Conservation (phyloP, 441 rosid species). For the Adansonia grandidieri region DNA sequence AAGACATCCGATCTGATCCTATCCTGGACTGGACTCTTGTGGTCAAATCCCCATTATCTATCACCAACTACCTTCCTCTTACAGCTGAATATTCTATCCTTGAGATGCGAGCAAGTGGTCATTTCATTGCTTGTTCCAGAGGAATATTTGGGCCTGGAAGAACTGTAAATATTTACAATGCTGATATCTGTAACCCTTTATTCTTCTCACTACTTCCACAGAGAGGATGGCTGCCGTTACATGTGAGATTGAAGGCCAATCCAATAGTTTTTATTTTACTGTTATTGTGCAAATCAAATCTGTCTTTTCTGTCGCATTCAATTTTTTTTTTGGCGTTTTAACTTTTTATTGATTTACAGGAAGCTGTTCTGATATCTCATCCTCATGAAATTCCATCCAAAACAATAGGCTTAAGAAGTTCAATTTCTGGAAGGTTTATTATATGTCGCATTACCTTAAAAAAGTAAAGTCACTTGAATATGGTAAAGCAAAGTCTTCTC, state of each 20-base stretch:
- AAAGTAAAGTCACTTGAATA: neutral
- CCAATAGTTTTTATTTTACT: slow-evolving; percentile 22
- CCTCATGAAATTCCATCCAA: slow-evolving; percentile 80
- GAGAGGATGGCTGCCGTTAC: slow-evolving; percentile 86
- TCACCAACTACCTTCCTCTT: slow-evolving; percentile 88
- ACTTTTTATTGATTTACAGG: slow-evolving; percentile 49
- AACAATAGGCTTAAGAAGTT: slow-evolving; percentile 81
- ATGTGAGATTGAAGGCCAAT: slow-evolving; percentile 52
- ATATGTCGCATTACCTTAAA: slow-evolving; percentile 27
- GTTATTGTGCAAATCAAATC: neutral
- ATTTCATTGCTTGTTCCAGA: slow-evolving; percentile 64
- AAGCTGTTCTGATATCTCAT: slow-evolving; percentile 86
- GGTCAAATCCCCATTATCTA: slow-evolving; percentile 81
- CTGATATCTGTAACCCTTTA: slow-evolving; percentile 72
- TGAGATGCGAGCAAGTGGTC: slow-evolving; percentile 74
- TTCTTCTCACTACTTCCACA: slow-evolving; percentile 86
- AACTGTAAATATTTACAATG: slow-evolving; percentile 77
- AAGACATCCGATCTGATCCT: slow-evolving; percentile 76
- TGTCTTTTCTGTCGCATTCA: slow-evolving; percentile 27
- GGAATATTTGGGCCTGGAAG: slow-evolving; percentile 73
- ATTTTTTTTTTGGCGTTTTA: slow-evolving; percentile 22
- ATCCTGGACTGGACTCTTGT: slow-evolving; percentile 93
- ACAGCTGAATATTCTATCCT: slow-evolving; percentile 80
- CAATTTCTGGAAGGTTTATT: slow-evolving; percentile 85
- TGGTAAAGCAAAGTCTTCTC: slow-evolving; percentile 21